Evolutionary conservation across 1,139 yeast species (phyloP).

Genomic region (Sugiyamaella japonica): DNA sequence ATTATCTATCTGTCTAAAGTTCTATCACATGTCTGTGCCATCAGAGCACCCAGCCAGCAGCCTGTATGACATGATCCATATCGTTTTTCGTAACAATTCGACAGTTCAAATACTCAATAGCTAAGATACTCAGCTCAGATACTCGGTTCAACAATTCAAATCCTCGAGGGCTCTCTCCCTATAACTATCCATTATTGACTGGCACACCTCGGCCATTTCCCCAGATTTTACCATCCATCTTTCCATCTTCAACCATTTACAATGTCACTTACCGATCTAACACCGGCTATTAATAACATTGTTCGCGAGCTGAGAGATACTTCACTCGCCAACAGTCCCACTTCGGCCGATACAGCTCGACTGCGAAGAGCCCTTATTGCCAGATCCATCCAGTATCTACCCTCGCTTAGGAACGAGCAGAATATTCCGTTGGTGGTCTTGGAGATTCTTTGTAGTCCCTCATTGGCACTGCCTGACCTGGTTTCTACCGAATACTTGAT

Average conservation of each 20-base stretch:
- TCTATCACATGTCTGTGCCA: too few relatives aligned
- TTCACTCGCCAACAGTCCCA: background rate
- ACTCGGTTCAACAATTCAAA: background rate
- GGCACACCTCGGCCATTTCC: background rate
- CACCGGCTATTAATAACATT: constrained; percentile 12
- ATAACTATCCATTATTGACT: background rate
- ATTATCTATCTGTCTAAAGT: too few relatives aligned
- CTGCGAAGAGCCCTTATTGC: constrained; percentile 9
- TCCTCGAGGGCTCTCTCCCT: background rate
- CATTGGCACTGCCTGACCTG: constrained; percentile 24
- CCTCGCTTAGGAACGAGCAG: constrained; percentile 57
- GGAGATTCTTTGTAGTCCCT: constrained; percentile 51
- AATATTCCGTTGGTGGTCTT: constrained; percentile 55
- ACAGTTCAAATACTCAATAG: too few relatives aligned
- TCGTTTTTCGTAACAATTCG: too few relatives aligned
- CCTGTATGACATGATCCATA: too few relatives aligned
- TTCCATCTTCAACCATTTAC: background rate
- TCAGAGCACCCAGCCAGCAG: too few relatives aligned
- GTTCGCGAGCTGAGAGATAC: constrained; percentile 14
- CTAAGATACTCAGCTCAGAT: too few relatives aligned
- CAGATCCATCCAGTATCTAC: constrained; percentile 59
- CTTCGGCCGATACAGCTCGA: background rate
- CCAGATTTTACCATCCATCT: constrained; percentile 1
- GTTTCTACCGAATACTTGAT: constrained; percentile 28
- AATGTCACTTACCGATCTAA: constrained; percentile 14